Percentiles rank a stretch among this genome's conserved stretches.
Conservation (phyloP, 2,329 filamentous ascomycete species). For the Calonectria hongkongensis region DNA sequence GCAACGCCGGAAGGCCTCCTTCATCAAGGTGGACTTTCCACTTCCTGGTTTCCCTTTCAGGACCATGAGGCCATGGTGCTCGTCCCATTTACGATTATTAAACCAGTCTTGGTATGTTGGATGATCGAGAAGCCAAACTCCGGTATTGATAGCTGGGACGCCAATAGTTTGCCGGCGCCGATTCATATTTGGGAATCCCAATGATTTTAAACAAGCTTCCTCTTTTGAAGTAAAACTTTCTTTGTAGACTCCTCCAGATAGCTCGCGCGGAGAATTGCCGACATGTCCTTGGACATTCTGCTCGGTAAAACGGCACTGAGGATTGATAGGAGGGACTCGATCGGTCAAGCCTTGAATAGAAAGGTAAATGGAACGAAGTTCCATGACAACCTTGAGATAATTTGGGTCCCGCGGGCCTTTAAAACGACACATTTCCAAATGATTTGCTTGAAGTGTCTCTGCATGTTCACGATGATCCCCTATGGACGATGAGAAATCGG, state of each 20-base stretch:
- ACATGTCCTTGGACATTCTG: too few species aligned
- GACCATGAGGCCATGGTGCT: slow-evolving; percentile 3
- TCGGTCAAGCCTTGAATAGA: background rate
- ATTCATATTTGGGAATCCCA: slow-evolving; percentile 37
- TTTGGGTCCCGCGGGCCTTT: slow-evolving; percentile 29
- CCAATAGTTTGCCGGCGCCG: background rate
- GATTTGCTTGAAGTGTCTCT: slow-evolving; percentile 44
- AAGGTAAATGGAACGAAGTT: slow-evolving; percentile 24
- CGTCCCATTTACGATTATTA: accelerated
- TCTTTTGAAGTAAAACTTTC: background rate
- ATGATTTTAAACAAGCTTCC: slow-evolving; percentile 12
- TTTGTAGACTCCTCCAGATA: background rate
- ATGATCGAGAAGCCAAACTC: slow-evolving; percentile 31
- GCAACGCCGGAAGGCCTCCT: slow-evolving; percentile 32
- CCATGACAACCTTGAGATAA: slow-evolving; percentile 39
- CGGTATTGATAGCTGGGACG: slow-evolving; percentile 20
- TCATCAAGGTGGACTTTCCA: slow-evolving; percentile 41
- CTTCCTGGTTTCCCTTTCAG: slow-evolving; percentile 39
- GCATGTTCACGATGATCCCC: slow-evolving; percentile 40
- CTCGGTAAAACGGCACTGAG: too few species aligned
- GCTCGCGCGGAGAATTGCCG: too few species aligned
- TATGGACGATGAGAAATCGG: slow-evolving; percentile 36
- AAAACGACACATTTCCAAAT: slow-evolving; percentile 40
- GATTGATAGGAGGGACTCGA: background rate
- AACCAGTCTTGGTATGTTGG: slow-evolving; percentile 29